These are phyloP conservation scores for Scheffersomyces stambukii DNA, from an alignment of 1,139 yeast species.

Conservation along the genomic window DNA sequence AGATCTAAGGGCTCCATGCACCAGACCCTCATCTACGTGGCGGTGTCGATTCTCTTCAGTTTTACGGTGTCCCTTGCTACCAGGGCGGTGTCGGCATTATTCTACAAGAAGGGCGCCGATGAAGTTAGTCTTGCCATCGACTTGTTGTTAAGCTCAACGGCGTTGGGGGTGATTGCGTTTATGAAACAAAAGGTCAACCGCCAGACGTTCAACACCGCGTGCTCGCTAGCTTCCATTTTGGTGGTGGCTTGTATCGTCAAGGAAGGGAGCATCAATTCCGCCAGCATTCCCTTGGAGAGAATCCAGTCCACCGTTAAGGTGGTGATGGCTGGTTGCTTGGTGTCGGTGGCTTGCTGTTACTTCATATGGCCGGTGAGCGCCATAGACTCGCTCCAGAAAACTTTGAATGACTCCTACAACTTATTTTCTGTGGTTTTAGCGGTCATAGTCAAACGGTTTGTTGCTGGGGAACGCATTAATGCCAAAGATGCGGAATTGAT, in stretches of 20 bases:
- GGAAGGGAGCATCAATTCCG: conserved; percentile 68
- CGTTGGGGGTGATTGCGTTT: conserved; percentile 65
- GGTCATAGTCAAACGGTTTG: conserved; percentile 49
- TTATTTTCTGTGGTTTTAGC: conserved; percentile 51
- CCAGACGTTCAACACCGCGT: conserved; percentile 76
- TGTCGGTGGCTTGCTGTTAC: conserved; percentile 59
- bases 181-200: conserved; percentile 65
- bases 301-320: conserved; percentile 54
- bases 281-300: conserved; percentile 54
- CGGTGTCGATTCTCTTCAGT: conserved; percentile 52
- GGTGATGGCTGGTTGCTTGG: conserved; percentile 57
- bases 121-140: conserved; percentile 55
- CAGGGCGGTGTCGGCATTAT: conserved; percentile 47
- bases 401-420: conserved; percentile 51
- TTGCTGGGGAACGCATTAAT: conserved; percentile 46
- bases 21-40: conserved; percentile 63
- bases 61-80: conserved; percentile 53
- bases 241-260: conserved; percentile 70
- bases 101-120: conserved; percentile 44
- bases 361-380: conserved; percentile 65
- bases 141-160: conserved; percentile 48
- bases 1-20: conserved; percentile 79
- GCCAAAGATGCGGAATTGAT: conserved; percentile 34
- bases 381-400: conserved; percentile 35
- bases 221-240: conserved; percentile 72